phyloP scores from a whole-genome alignment of 768 basidiomycete species.

The Mycena haematopus region DNA sequence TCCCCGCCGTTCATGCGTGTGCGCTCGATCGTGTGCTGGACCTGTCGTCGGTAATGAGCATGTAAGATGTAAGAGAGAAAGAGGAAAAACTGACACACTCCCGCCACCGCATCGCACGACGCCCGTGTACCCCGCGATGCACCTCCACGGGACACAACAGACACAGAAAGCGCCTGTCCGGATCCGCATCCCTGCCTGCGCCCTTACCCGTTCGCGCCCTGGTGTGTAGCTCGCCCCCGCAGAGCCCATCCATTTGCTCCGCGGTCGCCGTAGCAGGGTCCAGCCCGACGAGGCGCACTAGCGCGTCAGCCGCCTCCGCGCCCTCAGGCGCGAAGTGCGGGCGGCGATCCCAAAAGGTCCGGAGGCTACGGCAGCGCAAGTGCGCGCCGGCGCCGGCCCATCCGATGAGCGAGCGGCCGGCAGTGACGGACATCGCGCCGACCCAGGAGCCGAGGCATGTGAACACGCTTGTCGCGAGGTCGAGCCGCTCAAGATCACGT shows the following conservation, averaged over 20 bases:
- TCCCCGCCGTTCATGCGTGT: conserved; percentile 6
- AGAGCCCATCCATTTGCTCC: conserved; percentile 29
- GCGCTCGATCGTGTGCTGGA: conserved; percentile 24
- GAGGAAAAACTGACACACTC: conserved; percentile 20
- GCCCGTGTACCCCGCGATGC: conserved; percentile 9
- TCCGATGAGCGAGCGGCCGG: conserved; percentile 32
- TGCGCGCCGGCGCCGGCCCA: conserved; percentile 34
- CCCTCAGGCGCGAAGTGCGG: conserved; percentile 30
- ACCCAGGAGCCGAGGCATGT: conserved; percentile 33
- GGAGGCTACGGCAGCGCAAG: conserved; percentile 29
- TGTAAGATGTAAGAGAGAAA: neutral
- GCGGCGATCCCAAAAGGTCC: conserved; percentile 27
- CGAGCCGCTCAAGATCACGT: neutral
- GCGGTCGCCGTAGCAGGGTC: conserved; percentile 28
- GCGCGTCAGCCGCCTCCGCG: conserved; percentile 26
- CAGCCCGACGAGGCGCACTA: conserved; percentile 28
- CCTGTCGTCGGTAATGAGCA: neutral
- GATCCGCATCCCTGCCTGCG: neutral
- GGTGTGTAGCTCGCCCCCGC: neutral
- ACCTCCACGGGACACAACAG: conserved; percentile 9
- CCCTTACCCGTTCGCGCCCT: neutral
- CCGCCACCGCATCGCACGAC: conserved; percentile 25
- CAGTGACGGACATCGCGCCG: conserved; percentile 6
- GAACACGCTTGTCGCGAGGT: conserved; percentile 27
- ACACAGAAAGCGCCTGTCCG: conserved; percentile 25